These are phyloP conservation scores for Populus hybrid DNA, from an alignment of 441 rosid species.

Conservation along the genomic window DNA sequence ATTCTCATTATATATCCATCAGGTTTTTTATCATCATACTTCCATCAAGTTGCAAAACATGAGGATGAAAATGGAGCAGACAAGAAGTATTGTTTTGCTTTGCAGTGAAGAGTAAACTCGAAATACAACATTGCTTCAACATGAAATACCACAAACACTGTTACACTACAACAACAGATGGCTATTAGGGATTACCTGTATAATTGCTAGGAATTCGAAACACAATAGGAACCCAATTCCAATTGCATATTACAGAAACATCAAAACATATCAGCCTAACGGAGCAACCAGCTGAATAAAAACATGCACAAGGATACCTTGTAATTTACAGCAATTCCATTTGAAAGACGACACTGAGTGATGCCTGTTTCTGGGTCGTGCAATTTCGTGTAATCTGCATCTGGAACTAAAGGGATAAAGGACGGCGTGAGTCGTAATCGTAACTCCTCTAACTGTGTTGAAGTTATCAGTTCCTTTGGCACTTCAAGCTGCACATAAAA, in stretches of 20 bases:
- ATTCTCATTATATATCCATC: constrained; percentile 4
- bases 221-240: background rate
- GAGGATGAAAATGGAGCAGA: background rate
- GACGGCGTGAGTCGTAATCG: constrained; percentile 60
- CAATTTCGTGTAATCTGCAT: constrained; percentile 45
- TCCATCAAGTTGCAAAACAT: background rate
- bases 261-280: background rate
- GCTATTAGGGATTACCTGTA: background rate
- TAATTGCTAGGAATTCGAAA: background rate
- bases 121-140: background rate
- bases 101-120: constrained; percentile 3
- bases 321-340: constrained; percentile 89
- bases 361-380: constrained; percentile 91
- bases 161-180: background rate
- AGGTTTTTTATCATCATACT: background rate
- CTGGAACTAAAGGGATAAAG: constrained; percentile 60
- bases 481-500: constrained; percentile 84
- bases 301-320: constrained; percentile 37
- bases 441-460: constrained; percentile 66
- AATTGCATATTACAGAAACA: background rate
- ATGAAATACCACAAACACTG: background rate
- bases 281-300: constrained; percentile 1
- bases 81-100: background rate
- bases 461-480: constrained; percentile 85
- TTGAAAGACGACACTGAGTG: constrained; percentile 79